These are phyloP conservation scores for Nepenthes alata DNA, from an alignment of 179 eudicot genomes.

Conservation along the genomic window DNA sequence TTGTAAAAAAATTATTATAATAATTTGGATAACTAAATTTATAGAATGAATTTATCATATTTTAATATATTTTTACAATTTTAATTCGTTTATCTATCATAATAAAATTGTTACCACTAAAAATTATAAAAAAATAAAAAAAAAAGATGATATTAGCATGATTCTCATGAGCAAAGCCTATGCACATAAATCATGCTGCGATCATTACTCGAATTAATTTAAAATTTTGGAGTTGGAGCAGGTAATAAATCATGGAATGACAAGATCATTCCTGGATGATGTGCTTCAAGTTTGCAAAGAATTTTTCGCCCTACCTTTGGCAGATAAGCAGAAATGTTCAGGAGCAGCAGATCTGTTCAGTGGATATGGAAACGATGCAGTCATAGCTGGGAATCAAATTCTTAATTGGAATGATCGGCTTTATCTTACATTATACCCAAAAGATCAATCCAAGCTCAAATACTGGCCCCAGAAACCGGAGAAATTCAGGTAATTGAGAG, in stretches of 20 bases:
- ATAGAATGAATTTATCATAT: too few species aligned
- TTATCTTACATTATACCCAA: slow-evolving; percentile 18
- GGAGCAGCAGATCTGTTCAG: slow-evolving; percentile 16
- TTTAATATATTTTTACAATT: too few species aligned
- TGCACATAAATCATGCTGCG: too few species aligned
- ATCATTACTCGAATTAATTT: background rate
- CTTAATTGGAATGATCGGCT: slow-evolving; percentile 30
- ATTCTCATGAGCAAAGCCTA: too few species aligned
- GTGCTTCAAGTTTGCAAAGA: slow-evolving; percentile 13
- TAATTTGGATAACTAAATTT: too few species aligned
- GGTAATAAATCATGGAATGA: slow-evolving; percentile 25
- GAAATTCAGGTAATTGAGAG: slow-evolving; percentile 11
- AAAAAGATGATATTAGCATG: too few species aligned
- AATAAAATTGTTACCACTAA: too few species aligned
- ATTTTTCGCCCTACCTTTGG: slow-evolving; percentile 23
- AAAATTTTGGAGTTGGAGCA: slow-evolving; percentile 2
- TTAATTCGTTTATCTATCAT: too few species aligned
- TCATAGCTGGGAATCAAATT: slow-evolving; percentile 8
- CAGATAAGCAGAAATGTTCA: slow-evolving; percentile 18
- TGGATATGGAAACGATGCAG: slow-evolving; percentile 22
- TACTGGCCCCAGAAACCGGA: slow-evolving; percentile 23
- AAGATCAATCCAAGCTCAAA: slow-evolving; percentile 13
- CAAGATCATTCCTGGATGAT: slow-evolving; percentile 16
- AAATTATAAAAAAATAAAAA: too few species aligned
- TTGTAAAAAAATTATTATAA: too few species aligned